Evolutionary conservation across 164 flowering plant species (phyloP), one percentile per base, ranked within the genome.

Genomic region (Malania oleifera): DNA sequence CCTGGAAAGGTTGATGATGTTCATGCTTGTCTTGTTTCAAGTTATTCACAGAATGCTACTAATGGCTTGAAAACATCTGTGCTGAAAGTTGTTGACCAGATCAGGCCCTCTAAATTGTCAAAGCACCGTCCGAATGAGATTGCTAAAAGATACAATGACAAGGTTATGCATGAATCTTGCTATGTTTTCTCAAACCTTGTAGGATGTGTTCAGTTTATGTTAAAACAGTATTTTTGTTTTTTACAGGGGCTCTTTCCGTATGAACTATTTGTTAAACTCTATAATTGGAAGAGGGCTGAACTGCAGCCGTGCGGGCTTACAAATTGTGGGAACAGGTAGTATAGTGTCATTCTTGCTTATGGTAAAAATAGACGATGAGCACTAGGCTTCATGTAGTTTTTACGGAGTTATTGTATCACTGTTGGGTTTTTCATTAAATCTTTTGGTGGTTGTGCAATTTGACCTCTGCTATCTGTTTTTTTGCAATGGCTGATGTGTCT

Each of bases 251-350:
- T 82, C 14, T 87, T 84, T 68, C 59, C 84, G 14, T 92, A 89
- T 66, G 91, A 92, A 17, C 29, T 65, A 13, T 92, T 92, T 63
- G 74, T 79, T 46, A 85, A 84, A 70, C 88, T 89, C 50, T 87
- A 87, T 64, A 65, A 61, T 37, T 82, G 78, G 81, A 83, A 87
- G 57, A 82, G 82, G 67, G 75, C 79, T 62, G 96, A 87, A 54
- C 55, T 92, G 52, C 80, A 45, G 6, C 98, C 98, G 17, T 77
- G 71, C 71, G 98, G 98, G 43, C 93, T 89, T 29, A 55, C 69
- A 40, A 92, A 89, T 70, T 85, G 96, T 75, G 96, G 96, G 34
- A 92, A 92, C 76, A 92, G 98, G 98, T 92, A 75, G 74, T 49
- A 10, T 34, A 17, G 45, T 4, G 35, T 37, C 17, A 26, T 40